Percentiles rank a stretch among this genome's conserved stretches.
phyloP scores from a whole-genome alignment of 2,329 filamentous ascomycete genomes.

The Ascochyta lentis region DNA sequence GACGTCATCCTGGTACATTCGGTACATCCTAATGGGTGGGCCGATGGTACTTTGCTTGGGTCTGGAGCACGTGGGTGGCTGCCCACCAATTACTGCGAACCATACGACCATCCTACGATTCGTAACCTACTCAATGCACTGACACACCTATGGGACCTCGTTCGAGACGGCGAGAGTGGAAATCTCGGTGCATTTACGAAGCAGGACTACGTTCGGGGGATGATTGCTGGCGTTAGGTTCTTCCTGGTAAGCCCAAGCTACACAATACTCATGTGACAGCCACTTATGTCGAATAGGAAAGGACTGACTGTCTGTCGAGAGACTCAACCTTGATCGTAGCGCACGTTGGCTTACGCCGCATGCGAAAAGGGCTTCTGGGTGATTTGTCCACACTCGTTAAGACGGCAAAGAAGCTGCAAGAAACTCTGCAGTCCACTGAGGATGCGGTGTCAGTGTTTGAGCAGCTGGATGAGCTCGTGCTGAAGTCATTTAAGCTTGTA shows the following conservation, averaged over 20 bases:
- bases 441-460: constrained; percentile 64
- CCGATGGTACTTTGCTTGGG: constrained; percentile 87
- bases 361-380: constrained; percentile 85
- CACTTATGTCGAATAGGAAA: constrained; percentile 67
- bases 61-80: constrained; percentile 92
- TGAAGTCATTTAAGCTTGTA: constrained; percentile 94
- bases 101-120: constrained; percentile 89
- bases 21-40: constrained; percentile 98
- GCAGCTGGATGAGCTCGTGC: constrained; percentile 88
- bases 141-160: constrained; percentile 89
- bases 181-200: constrained; percentile 82
- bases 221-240: constrained; percentile 91
- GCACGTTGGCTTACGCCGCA: constrained; percentile 77
- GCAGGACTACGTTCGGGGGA: constrained; percentile 91
- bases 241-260: constrained; percentile 71
- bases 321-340: constrained; percentile 77
- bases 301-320: constrained; percentile 83
- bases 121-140: constrained; percentile 83
- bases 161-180: constrained; percentile 77
- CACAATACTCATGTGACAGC: neutral
- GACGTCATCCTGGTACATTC: constrained; percentile 95
- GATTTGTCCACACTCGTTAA: constrained; percentile 91
- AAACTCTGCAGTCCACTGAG: constrained; percentile 61
- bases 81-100: constrained; percentile 97
- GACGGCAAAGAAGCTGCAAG: constrained; percentile 83